Percentiles rank a stretch among this genome's conserved stretches.
Conservation (phyloP, 106 monocot genomes). For the Iris macrosiphon region DNA sequence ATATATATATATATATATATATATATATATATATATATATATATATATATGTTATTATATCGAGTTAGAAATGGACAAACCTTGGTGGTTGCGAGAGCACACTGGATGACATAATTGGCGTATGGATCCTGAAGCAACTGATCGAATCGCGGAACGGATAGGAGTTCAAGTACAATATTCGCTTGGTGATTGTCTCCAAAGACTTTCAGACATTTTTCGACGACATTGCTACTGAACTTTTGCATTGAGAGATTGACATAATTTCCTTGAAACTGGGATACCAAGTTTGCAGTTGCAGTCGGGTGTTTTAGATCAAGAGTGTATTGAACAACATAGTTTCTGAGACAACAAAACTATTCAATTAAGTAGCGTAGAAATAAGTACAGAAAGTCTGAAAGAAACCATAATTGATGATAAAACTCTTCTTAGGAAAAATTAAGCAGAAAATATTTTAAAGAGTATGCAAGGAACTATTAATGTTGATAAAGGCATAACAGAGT, state of each 20-base stretch:
- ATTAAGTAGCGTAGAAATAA: neutral
- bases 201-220: conserved; percentile 76
- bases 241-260: conserved; percentile 56
- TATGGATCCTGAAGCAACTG: conserved; percentile 75
- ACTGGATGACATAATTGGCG: conserved; percentile 89
- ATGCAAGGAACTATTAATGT: too few relatives aligned
- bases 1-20: neutral
- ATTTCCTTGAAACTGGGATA: conserved; percentile 43
- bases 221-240: conserved; percentile 92
- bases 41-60: neutral
- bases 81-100: conserved; percentile 59
- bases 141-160: conserved; percentile 48
- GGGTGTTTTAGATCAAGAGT: conserved; percentile 44
- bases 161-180: conserved; percentile 53
- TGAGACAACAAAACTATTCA: conserved; percentile 18
- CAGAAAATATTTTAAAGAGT: too few relatives aligned
- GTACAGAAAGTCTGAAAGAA: neutral
- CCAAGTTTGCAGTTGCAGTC: conserved; percentile 25
- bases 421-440: too few relatives aligned
- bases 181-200: conserved; percentile 30
- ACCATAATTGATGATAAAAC: too few relatives aligned
- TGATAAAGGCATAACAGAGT: too few relatives aligned
- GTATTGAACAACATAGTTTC: conserved; percentile 90
- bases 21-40: neutral
- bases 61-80: conserved; percentile 10